These are phyloP conservation scores for Pinus taeda DNA, from an alignment of 75 land plant genomes.

Conservation along the genomic window DNA sequence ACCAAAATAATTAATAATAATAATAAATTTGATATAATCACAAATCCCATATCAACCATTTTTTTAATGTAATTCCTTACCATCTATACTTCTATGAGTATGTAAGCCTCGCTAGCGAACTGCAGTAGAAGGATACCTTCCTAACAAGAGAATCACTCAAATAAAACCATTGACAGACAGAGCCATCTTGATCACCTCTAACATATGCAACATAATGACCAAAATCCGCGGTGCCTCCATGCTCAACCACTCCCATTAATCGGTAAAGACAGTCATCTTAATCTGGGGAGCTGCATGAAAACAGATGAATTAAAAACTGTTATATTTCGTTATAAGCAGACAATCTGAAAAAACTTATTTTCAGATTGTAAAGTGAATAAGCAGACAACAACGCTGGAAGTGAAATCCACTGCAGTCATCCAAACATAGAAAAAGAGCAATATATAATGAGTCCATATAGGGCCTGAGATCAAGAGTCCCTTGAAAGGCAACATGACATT, in stretches of 20 bases:
- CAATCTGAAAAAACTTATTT: no score
- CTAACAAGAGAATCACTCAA: constrained; percentile 69
- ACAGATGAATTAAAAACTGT: no score
- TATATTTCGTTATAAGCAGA: no score
- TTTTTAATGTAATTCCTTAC: no score
- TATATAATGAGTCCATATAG: constrained; percentile 46
- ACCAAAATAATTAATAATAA: no score
- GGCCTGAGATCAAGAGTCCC: constrained; percentile 71
- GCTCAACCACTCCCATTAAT: constrained; percentile 82
- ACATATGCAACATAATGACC: constrained; percentile 96
- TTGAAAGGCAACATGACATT: constrained; percentile 78
- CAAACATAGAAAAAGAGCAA: neutral
- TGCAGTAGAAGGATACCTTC: constrained; percentile 36
- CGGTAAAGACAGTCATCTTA: constrained; percentile 36
- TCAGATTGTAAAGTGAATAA: no score
- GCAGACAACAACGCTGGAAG: no score
- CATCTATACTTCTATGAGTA: constrained; percentile 44
- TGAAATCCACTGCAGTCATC: no score
- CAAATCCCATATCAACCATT: no score
- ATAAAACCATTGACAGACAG: constrained; percentile 52
- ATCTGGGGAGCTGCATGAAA: constrained; percentile 38
- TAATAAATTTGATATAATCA: no score
- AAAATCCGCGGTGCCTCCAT: constrained; percentile 72
- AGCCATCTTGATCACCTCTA: constrained; percentile 24
- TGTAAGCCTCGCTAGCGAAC: constrained; percentile 88